phyloP scores from a whole-genome alignment of 768 basidiomycete genomes.

The Hydnomerulius pinastri region DNA sequence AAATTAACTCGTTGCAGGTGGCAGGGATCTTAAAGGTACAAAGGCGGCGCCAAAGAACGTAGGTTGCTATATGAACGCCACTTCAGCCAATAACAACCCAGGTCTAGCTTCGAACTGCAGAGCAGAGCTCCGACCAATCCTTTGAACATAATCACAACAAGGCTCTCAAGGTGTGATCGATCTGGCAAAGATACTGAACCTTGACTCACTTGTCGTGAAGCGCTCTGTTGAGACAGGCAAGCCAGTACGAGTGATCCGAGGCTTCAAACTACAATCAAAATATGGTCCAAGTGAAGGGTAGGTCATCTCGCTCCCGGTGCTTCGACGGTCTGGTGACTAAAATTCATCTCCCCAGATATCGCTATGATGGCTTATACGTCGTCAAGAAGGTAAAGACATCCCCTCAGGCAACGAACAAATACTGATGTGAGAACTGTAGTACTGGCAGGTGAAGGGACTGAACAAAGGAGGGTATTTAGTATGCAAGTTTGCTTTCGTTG shows the following conservation, averaged over 20 bases:
- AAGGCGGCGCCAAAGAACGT: conserved; percentile 84
- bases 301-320: conserved; percentile 5
- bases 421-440: conserved; percentile 37
- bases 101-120: conserved; percentile 79
- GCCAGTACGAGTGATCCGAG: conserved; percentile 86
- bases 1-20: conserved; percentile 47
- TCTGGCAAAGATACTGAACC: not conserved
- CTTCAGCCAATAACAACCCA: not conserved
- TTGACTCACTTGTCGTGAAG: conserved; percentile 37
- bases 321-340: not conserved
- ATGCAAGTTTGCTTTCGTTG: conserved; percentile 86
- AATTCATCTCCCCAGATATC: conserved; percentile 52
- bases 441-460: conserved; percentile 74
- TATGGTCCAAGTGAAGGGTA: conserved; percentile 84
- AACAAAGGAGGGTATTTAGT: conserved; percentile 72
- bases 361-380: conserved; percentile 87
- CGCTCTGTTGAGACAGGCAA: conserved; percentile 76
- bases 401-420: not conserved
- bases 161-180: conserved; percentile 55
- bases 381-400: conserved; percentile 61
- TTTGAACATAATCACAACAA: conserved; percentile 76
- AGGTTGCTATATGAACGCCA: conserved; percentile 18
- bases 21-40: conserved; percentile 86
- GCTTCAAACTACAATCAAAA: conserved; percentile 60
- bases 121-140: conserved; percentile 80